A percentile compares a stretch with the other conserved stretches of the same genome.
Evolutionary conservation across 306 rosid species (phyloP).

Genomic region (Spatholobus suberectus): DNA sequence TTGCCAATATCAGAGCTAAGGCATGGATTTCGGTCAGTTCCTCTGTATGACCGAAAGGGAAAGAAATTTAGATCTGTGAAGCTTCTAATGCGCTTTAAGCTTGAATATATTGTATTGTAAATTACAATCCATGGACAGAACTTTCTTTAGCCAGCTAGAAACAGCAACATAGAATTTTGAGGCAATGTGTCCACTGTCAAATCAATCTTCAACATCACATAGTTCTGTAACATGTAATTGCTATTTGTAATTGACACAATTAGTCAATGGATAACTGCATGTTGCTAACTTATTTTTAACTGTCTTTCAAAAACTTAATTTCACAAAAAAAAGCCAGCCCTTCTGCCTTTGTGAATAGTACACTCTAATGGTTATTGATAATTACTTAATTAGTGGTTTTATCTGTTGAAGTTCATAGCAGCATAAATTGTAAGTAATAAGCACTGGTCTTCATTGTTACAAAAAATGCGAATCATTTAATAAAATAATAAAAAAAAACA

Average conservation of each 20-base stretch:
- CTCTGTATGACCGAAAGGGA: conserved; percentile 66
- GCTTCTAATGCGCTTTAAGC: conserved; percentile 60
- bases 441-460: neutral
- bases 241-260: neutral
- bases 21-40: conserved; percentile 70
- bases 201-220: neutral
- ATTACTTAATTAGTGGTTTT: neutral
- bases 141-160: conserved; percentile 17
- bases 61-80: conserved; percentile 59
- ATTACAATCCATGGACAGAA: neutral
- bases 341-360: neutral
- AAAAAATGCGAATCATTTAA: no score
- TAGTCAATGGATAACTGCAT: neutral
- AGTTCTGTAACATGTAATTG: neutral
- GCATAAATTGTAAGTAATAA: no score
- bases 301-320: neutral
- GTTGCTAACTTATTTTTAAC: neutral
- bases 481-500: no score
- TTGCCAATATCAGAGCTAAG: conserved; percentile 78
- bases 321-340: neutral
- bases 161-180: neutral
- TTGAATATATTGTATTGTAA: conserved; percentile 22
- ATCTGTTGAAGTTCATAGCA: neutral
- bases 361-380: neutral
- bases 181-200: neutral